Evolutionary conservation across 1,139 yeast species (phyloP).

Genomic region (Blastobotrys aristatus): DNA sequence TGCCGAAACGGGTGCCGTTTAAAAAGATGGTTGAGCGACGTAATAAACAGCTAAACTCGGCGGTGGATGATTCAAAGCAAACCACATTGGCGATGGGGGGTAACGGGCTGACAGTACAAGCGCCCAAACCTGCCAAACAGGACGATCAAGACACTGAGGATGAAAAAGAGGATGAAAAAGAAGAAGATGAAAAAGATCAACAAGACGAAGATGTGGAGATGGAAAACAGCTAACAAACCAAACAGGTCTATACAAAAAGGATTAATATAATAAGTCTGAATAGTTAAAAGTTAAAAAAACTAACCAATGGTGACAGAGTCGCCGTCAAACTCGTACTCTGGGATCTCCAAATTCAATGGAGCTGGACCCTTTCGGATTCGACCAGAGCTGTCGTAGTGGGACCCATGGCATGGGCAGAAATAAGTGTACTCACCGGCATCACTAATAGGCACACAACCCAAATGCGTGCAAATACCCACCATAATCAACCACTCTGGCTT

Average conservation of each 20-base stretch:
- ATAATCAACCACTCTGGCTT: conserved; percentile 98
- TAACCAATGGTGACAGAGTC: conserved; percentile 71
- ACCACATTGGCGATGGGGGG: conserved; percentile 5
- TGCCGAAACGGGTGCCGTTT: conserved; percentile 18
- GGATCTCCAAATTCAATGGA: conserved; percentile 96
- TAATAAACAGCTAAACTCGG: not conserved
- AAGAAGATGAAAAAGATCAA: not conserved
- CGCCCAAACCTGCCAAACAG: not conserved
- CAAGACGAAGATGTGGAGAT: conserved; percentile 3
- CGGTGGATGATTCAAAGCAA: conserved; percentile 6
- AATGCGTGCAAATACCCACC: conserved; percentile 99
- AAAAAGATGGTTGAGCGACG: conserved; percentile 12
- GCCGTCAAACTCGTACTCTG: conserved; percentile 77
- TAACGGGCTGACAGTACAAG: not conserved
- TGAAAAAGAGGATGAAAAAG: not conserved
- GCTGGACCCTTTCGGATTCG: conserved; percentile 99
- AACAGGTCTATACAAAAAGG: conserved; percentile 3
- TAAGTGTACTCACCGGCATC: conserved; percentile 99
- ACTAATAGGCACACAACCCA: conserved; percentile 99
- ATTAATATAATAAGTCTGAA: not conserved
- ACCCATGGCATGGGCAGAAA: conserved; percentile 99
- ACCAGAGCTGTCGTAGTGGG: conserved; percentile 98
- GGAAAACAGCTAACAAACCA: not conserved
- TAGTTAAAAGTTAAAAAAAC: conserved; percentile 14
- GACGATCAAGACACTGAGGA: not conserved